These are phyloP conservation scores for Babesia divergens DNA, from an alignment of 169 alveolate genomes.

Conservation along the genomic window DNA sequence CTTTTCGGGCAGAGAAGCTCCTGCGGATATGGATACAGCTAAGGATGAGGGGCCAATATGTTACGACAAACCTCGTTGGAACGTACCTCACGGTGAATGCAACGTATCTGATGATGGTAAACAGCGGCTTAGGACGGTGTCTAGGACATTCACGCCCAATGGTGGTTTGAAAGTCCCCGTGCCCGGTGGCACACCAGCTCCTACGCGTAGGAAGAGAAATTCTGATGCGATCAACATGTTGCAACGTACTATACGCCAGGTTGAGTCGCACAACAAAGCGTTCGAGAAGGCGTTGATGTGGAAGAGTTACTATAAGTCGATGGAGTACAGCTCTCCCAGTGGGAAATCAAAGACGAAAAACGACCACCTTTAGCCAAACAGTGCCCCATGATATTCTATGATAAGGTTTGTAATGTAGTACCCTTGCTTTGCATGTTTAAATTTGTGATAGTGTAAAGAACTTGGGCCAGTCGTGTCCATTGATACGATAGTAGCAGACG, in stretches of 20 bases:
- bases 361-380: neutral
- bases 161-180: too few species aligned
- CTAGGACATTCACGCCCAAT: too few species aligned
- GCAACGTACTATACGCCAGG: neutral
- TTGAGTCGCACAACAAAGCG: conserved; percentile 5
- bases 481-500: conserved; percentile 58
- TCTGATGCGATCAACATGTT: neutral
- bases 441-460: conserved; percentile 42
- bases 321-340: neutral
- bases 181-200: too few species aligned
- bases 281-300: conserved; percentile 10
- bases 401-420: neutral
- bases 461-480: conserved; percentile 63
- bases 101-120: too few species aligned
- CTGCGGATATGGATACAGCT: too few species aligned
- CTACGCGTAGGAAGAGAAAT: neutral
- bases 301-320: neutral
- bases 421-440: neutral
- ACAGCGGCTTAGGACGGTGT: too few species aligned
- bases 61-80: too few species aligned
- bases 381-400: neutral
- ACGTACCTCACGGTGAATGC: too few species aligned
- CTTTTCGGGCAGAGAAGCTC: too few species aligned
- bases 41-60: too few species aligned
- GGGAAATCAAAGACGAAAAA: neutral